Evolutionary conservation across 139 green algal genomes (phyloP).

Genomic region (Coelastrella sp.): DNA sequence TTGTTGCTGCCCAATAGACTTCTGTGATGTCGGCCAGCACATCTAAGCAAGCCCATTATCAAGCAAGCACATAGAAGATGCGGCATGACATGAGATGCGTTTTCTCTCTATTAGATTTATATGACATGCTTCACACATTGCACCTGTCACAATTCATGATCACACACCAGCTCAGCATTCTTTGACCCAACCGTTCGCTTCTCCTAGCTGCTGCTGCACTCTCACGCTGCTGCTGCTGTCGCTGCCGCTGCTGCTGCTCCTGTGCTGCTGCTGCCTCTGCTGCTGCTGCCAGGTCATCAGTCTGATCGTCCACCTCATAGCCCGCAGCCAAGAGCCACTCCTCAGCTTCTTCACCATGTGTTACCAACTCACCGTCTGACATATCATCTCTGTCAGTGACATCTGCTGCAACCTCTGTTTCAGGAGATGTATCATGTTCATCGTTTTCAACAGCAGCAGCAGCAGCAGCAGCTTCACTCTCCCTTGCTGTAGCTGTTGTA

Average conservation of each 20-base stretch:
- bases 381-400: background rate
- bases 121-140: too few species aligned
- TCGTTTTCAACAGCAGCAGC: background rate
- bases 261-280: constrained; percentile 26
- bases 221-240: constrained; percentile 30
- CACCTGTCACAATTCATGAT: too few species aligned
- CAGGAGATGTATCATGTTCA: background rate
- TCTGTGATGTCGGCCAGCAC: background rate
- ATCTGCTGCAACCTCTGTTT: constrained; percentile 26
- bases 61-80: too few species aligned
- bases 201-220: background rate
- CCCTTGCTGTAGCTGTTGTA: too few species aligned
- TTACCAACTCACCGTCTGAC: background rate
- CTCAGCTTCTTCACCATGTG: constrained; percentile 48
- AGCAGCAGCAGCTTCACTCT: background rate
- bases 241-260: background rate
- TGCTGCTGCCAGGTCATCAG: background rate
- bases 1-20: too few species aligned
- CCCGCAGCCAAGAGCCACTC: constrained; percentile 49
- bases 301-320: background rate
- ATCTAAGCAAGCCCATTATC: background rate
- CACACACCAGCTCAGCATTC: constrained; percentile 44
- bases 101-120: too few species aligned
- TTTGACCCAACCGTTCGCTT: constrained; percentile 16
- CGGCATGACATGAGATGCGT: too few species aligned